Conservation (phyloP, 2,329 filamentous ascomycete genomes). For the Penicillium aurantiogriseum region DNA sequence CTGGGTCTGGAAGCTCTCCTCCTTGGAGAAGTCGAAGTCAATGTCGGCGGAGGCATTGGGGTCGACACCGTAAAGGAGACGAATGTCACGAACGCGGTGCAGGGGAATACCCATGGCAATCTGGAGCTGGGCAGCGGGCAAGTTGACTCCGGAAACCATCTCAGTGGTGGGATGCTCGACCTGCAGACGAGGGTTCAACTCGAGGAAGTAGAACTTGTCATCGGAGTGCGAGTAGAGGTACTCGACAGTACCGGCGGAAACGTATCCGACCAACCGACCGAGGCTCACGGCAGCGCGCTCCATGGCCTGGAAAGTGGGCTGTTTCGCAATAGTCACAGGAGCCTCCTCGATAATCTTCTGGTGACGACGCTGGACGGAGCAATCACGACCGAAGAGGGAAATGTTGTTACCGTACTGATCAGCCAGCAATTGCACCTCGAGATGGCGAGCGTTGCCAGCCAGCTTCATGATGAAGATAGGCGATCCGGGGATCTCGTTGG, state of each 20-base stretch:
- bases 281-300: constrained; percentile 94
- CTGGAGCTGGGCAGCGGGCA: constrained; percentile 95
- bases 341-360: constrained; percentile 99
- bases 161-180: constrained; percentile 99
- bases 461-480: constrained; percentile 99
- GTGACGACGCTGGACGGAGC: constrained; percentile 95
- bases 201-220: constrained; percentile 99
- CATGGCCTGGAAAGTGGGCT: constrained; percentile 89
- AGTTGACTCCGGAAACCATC: constrained; percentile 97
- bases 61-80: constrained; percentile 92
- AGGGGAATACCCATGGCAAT: constrained; percentile 98
- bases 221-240: constrained; percentile 98
- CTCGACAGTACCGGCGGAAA: constrained; percentile 97
- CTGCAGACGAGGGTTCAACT: constrained; percentile 97
- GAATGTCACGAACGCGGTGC: constrained; percentile 93
- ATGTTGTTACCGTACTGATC: constrained; percentile 99
- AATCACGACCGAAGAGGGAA: constrained; percentile 96
- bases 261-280: constrained; percentile 92
- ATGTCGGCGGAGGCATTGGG: constrained; percentile 82
- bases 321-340: constrained; percentile 91
- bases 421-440: constrained; percentile 95
- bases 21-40: constrained; percentile 92
- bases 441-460: constrained; percentile 89
- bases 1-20: constrained; percentile 79
- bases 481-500: constrained; percentile 95